A percentile compares a stretch with the other conserved stretches of the same genome.
These are phyloP conservation scores for Pleoardoris graminearum DNA, from an alignment of 2,329 filamentous ascomycete genomes.

Conservation along the genomic window DNA sequence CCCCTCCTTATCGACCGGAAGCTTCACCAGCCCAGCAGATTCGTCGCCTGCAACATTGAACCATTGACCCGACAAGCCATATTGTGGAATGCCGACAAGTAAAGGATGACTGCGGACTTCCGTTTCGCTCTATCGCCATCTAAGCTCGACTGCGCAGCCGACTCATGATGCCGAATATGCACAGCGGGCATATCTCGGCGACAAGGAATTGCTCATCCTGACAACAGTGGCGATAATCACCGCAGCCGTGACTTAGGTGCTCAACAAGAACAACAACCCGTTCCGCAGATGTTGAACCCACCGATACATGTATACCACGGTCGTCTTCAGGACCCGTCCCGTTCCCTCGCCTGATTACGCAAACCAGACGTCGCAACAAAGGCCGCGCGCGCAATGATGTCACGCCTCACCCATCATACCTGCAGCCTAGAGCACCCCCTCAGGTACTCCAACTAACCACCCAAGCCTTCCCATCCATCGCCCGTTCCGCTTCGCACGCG, in stretches of 20 bases:
- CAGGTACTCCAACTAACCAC: no score
- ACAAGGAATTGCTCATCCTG: neutral
- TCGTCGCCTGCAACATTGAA: constrained; percentile 13
- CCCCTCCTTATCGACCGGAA: constrained; percentile 26
- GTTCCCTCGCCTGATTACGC: neutral
- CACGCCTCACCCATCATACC: neutral
- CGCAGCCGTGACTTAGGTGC: neutral
- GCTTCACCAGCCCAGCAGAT: constrained; percentile 20
- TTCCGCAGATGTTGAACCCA: neutral
- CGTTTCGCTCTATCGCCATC: neutral
- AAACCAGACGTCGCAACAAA: neutral
- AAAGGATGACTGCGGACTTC: neutral
- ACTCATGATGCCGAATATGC: neutral
- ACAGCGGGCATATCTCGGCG: constrained; percentile 5
- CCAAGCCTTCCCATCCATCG: no score
- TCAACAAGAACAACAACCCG: neutral
- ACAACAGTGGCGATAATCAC: constrained; percentile 20
- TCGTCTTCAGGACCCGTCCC: neutral
- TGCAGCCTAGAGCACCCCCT: neutral
- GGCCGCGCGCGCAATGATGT: constrained; percentile 2
- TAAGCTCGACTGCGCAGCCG: neutral
- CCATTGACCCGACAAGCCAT: neutral
- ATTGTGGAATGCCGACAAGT: neutral
- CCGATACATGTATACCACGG: neutral
- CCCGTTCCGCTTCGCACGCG: neutral